Base-by-base conservation (phyloP, 139 green algal species). In the Tetratostichococcus sp. region DNA sequence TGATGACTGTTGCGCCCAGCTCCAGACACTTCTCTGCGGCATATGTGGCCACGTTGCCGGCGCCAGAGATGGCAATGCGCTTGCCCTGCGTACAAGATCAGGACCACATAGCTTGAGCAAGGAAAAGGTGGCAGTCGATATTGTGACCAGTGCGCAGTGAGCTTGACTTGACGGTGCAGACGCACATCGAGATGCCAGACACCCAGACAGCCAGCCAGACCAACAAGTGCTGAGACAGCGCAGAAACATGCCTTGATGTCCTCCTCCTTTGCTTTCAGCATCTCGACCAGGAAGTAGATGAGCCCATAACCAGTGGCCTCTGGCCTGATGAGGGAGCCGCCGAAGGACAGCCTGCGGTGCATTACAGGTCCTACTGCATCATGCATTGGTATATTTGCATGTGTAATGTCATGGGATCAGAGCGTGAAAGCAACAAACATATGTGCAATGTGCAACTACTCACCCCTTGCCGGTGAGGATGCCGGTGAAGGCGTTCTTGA, bases 261-360 rank as follows among this genome's bases (percentile, higher is more conserved):
- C 1, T 71, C 42, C 23, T 65, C 58, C 77, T 73, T 42, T 62
- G 82, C 81, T 42, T 80, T 43, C 26, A 94, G 76, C 33, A 87
- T 85, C 39, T 91, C 73, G 39, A 81, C 35, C 0, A 76, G 78
- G 43, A 95, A 94, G 82, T 94, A 94, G 22, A 96, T 89, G 8
- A 87, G 67, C 33, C 90, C 91, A 67, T 92, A 96, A 42, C 91
- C 91, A 17, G 91, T 96, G 62, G 91, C 88, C 83, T 97, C 92
- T 0, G 91, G 90, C 30, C 92, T 83, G 67, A 96, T 91, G 32
- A 88, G 76, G 58, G 80, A 90, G 76, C 92, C 92, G 8, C 92
- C 92, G 71, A 82, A 95, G 25, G 77, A 69, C 78, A 92, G 71
- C 25, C 83, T 88, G 80, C 75, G 28, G 22, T 32, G n/a, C n/a